Conservation (phyloP, 805 yeast genomes). For the Candida endomychidarum region DNA sequence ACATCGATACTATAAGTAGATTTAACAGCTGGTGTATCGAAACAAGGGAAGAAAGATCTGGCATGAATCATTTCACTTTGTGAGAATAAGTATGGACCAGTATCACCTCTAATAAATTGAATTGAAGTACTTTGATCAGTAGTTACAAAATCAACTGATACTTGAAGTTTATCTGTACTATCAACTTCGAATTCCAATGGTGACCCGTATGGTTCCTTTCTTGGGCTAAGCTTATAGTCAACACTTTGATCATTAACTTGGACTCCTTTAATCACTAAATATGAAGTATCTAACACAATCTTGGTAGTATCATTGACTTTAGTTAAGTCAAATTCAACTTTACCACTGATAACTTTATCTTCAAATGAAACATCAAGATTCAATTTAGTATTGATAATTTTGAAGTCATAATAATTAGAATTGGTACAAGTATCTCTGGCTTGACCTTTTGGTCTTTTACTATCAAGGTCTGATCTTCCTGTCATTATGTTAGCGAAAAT, state of each 20-base stretch:
- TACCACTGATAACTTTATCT: constrained; percentile 22
- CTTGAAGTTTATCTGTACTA: constrained; percentile 7
- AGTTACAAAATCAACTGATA: constrained; percentile 24
- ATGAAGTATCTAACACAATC: constrained; percentile 28
- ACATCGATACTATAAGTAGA: constrained; percentile 27
- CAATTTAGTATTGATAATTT: constrained; percentile 20
- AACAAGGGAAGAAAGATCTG: constrained; percentile 36
- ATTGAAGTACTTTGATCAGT: constrained; percentile 34
- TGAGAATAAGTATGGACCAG: constrained; percentile 35
- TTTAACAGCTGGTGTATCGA: constrained; percentile 37
- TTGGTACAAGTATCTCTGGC: constrained; percentile 26
- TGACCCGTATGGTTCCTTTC: constrained; percentile 25
- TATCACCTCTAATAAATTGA: constrained; percentile 35
- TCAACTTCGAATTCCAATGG: constrained; percentile 19
- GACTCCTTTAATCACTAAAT: constrained; percentile 20
- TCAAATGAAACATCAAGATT: constrained; percentile 26
- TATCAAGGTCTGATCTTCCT: constrained; percentile 10
- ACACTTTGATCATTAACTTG: constrained; percentile 20
- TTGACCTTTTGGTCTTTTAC: constrained; percentile 15
- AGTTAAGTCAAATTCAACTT: constrained; percentile 22
- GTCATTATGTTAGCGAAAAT: constrained; percentile 7
- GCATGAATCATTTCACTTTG: constrained; percentile 40
- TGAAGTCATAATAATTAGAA: constrained; percentile 29
- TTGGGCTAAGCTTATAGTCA: constrained; percentile 10
- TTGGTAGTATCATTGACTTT: constrained; percentile 6